phyloP scores from a whole-genome alignment of 2,329 filamentous ascomycete species.

The Arthroderma sp. region DNA sequence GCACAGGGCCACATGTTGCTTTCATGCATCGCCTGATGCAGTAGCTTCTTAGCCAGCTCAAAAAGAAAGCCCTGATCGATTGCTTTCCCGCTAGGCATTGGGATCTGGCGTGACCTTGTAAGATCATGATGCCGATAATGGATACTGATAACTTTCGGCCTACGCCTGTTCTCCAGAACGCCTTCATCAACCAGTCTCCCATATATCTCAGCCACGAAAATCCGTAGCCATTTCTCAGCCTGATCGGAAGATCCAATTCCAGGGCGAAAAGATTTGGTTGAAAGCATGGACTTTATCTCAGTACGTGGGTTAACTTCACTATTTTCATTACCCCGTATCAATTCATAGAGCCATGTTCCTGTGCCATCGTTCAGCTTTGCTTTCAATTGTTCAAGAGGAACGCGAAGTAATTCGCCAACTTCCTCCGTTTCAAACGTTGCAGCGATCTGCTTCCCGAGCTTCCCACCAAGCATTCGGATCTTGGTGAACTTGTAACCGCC shows the following conservation, averaged over 20 bases:
- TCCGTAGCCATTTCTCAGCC: constrained; percentile 71
- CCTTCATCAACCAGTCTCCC: constrained; percentile 82
- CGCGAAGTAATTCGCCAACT: constrained; percentile 58
- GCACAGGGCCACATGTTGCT: constrained; percentile 77
- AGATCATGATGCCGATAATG: constrained; percentile 66
- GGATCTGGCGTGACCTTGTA: constrained; percentile 58
- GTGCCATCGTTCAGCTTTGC: constrained; percentile 70
- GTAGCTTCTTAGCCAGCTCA: constrained; percentile 59
- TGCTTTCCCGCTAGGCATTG: constrained; percentile 62
- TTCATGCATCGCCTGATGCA: constrained; percentile 65
- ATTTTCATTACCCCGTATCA: constrained; percentile 70
- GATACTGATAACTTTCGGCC: constrained; percentile 73
- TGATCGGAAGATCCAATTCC: constrained; percentile 66
- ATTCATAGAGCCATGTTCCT: constrained; percentile 71
- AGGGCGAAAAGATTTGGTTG: constrained; percentile 86
- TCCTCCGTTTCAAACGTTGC: constrained; percentile 69
- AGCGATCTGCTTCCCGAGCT: constrained; percentile 76
- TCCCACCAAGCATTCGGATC: constrained; percentile 87
- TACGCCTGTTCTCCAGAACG: constrained; percentile 70
- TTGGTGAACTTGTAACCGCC: constrained; percentile 84
- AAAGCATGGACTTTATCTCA: constrained; percentile 94
- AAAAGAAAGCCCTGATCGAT: constrained; percentile 63
- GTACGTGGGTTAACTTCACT: constrained; percentile 84
- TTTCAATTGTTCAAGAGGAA: constrained; percentile 64
- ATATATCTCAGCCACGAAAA: constrained; percentile 86